A percentile compares a stretch with the other conserved stretches of the same genome.
Conservation (phyloP, 1,284 basidiomycete species). For the Tilletiopsis washingtonensis region DNA sequence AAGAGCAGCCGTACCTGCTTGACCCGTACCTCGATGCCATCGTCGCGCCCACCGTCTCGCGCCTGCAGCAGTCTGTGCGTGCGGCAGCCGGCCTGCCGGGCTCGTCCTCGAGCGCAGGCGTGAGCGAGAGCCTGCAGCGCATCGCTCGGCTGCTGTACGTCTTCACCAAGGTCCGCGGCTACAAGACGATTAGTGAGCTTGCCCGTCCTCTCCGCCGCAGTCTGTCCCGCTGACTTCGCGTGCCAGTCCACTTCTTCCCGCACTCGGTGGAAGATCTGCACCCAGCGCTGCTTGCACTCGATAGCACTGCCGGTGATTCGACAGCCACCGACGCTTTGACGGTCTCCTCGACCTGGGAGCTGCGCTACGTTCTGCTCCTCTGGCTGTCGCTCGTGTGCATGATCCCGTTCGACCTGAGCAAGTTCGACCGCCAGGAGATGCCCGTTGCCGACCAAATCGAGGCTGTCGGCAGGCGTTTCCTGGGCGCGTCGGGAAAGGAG, state of each 20-base stretch:
- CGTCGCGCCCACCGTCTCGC: slow-evolving; percentile 64
- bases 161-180: slow-evolving; percentile 81
- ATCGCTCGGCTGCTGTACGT: slow-evolving; percentile 66
- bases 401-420: slow-evolving; percentile 82
- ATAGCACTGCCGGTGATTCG: slow-evolving; percentile 42
- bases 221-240: background rate
- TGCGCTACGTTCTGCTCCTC: slow-evolving; percentile 74
- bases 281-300: slow-evolving; percentile 64
- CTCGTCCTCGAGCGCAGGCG: background rate
- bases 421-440: slow-evolving; percentile 61
- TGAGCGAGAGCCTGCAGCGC: slow-evolving; percentile 51
- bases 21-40: slow-evolving; percentile 86
- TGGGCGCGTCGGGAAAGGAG: slow-evolving; percentile 67
- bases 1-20: slow-evolving; percentile 78
- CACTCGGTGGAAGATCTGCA: slow-evolving; percentile 76
- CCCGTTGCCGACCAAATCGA: slow-evolving; percentile 55
- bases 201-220: too few relatives aligned
- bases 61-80: slow-evolving; percentile 20
- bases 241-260: slow-evolving; percentile 76
- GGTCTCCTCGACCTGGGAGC: slow-evolving; percentile 56
- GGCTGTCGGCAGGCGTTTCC: slow-evolving; percentile 56
- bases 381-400: slow-evolving; percentile 92
- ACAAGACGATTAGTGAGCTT: slow-evolving; percentile 85
- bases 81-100: background rate
- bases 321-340: background rate